Conservation (phyloP, 495 filamentous ascomycete species). For the Lasiosphaeria hispida region DNA sequence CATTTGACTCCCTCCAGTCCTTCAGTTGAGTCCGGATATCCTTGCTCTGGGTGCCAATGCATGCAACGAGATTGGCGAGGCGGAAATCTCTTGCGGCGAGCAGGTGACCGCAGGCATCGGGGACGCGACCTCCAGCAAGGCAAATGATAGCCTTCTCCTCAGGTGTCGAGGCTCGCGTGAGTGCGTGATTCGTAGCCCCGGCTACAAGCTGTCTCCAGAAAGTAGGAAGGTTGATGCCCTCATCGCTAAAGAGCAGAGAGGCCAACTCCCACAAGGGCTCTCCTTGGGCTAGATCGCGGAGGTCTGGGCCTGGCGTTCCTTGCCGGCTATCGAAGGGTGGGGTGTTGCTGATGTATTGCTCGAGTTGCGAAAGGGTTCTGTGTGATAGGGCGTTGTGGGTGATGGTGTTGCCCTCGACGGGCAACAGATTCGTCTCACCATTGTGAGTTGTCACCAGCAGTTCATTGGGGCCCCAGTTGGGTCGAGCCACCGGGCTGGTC, state of each 20-base stretch:
- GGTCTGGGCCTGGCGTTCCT: conserved; percentile 4
- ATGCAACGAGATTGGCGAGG: conserved; percentile 77
- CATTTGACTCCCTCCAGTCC: conserved; percentile 76
- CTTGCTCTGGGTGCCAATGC: conserved; percentile 67
- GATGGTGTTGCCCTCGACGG: conserved; percentile 19
- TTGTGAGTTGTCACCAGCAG: conserved; percentile 60
- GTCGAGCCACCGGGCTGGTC: conserved; percentile 62
- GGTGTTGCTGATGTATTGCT: conserved; percentile 30
- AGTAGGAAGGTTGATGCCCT: conserved; percentile 51
- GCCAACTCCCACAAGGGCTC: conserved; percentile 71
- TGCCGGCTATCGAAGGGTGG: conserved; percentile 19
- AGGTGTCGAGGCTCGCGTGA: conserved; percentile 48
- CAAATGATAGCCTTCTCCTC: conserved; percentile 84
- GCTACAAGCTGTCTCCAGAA: conserved; percentile 67
- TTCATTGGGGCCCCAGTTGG: conserved; percentile 75
- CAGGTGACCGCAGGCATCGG: conserved; percentile 77
- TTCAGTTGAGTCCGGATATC: conserved; percentile 76
- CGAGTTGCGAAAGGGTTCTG: conserved; percentile 23
- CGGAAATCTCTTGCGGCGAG: conserved; percentile 70
- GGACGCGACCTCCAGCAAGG: conserved; percentile 71
- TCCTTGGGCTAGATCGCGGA: conserved; percentile 46
- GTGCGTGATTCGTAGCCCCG: conserved; percentile 50
- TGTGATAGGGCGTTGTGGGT: conserved; percentile 1
- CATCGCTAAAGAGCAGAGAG: conserved; percentile 80
- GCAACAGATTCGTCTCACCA: conserved; percentile 23